Base-by-base conservation (phyloP, 148 eudicot genomes). In the Camellia japonica region DNA sequence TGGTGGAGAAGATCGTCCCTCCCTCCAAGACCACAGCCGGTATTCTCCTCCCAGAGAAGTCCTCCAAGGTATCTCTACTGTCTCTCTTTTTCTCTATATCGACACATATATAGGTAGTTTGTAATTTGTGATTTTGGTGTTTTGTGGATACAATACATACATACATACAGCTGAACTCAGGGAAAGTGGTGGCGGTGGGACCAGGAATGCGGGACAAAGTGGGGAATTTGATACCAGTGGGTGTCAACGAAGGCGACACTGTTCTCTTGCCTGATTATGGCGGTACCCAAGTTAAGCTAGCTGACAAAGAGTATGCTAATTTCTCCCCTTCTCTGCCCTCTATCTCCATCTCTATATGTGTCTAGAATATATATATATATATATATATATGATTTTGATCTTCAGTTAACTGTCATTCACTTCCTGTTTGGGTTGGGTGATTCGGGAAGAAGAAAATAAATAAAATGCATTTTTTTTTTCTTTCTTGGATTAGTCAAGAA, bases 191-290 rank as follows among this genome's bases (percentile, higher is more conserved):
- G 78, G 93, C 96, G 6, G 91, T 90, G 62, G 96, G 98, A n/a
- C 98, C 98, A 2, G 98, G 98, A 7, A 76, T 78, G 20, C 90
- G 79, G 5, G 87, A 83, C 54, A 86, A 83, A 41, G 19, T 82
- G 5, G 98, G 98, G 55, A 85, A 90, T 67, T 66, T 61, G 38
- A 80, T 93, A 18, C 97, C 97, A 0, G 88, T 84, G 11, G 80
- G 88, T 75, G 90, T 93, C 52, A 93, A 92, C 77, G 98, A 94
- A 89, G 98, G 98, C 5, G 98, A 94, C 56, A 88, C 91, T 10
- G 98, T 94, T 62, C 90, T 94, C 55, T 87, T 92, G 80, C 98
- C 98, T 5, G 98, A 94, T 41, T 94, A 90, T 68, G 97, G 96
- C 42, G 98, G 98, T 20, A 92, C 93, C 46, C 75, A 88, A 66